Conservation (phyloP, 208 protist species). For the Vickermania spadyakhi region DNA sequence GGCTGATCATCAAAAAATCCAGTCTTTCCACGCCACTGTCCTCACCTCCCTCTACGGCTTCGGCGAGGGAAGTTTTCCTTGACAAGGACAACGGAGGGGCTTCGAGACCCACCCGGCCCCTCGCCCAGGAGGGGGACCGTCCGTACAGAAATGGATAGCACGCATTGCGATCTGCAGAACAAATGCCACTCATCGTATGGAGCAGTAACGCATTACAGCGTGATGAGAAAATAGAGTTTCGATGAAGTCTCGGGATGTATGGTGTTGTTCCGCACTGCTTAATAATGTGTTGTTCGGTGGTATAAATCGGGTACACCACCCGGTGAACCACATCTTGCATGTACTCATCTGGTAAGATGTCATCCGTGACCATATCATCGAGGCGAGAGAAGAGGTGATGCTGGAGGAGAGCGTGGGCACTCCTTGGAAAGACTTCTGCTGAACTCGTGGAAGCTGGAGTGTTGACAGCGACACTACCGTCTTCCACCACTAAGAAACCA, state of each 20-base stretch:
- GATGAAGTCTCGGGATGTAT: constrained; percentile 30
- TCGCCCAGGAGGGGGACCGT: not conserved
- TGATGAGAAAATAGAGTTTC: constrained; percentile 54
- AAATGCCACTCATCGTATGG: not conserved
- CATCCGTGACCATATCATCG: constrained; percentile 1
- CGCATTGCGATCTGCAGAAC: not conserved
- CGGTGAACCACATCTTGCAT: constrained; percentile 45
- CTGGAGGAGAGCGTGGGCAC: not conserved
- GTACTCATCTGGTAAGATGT: constrained; percentile 5
- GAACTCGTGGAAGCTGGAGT: not conserved
- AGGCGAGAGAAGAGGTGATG: not conserved
- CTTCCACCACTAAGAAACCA: not conserved
- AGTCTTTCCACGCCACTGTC: too few species aligned
- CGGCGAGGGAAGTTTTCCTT: not conserved
- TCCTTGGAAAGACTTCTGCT: not conserved
- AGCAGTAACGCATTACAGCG: constrained; percentile 16
- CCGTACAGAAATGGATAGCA: not conserved
- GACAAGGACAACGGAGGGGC: not conserved
- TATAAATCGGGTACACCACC: constrained; percentile 43
- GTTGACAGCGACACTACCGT: not conserved
- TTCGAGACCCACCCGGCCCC: not conserved
- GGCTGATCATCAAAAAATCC: constrained; percentile 8
- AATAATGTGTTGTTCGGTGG: constrained; percentile 11
- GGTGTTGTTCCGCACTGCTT: constrained; percentile 30
- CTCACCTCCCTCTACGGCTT: too few species aligned